Percentiles rank a stretch among this genome's conserved stretches.
phyloP scores from a whole-genome alignment of 2,329 filamentous ascomycete genomes.

The Cryphonectria carpinicola region DNA sequence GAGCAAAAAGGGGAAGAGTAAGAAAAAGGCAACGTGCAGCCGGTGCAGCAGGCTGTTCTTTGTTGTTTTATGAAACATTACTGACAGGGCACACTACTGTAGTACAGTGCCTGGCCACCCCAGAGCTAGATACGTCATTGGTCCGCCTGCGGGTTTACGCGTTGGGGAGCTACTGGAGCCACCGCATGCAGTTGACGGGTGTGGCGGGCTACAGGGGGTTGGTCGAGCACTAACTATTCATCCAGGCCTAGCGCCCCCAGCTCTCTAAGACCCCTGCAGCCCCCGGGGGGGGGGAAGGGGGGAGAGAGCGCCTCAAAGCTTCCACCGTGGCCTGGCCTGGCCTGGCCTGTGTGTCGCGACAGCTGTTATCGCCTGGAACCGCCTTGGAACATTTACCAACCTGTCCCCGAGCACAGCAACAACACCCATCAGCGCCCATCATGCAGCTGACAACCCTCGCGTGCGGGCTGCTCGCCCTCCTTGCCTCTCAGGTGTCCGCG shows the following conservation, averaged over 20 bases:
- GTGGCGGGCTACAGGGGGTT: background rate
- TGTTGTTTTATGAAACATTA: background rate
- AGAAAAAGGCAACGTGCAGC: background rate
- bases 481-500: slow-evolving; percentile 73
- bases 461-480: slow-evolving; percentile 71
- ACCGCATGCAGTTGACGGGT: background rate
- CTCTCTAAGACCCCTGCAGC: background rate
- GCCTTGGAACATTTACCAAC: slow-evolving; percentile 26
- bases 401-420: slow-evolving; percentile 26
- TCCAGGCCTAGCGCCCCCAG: background rate
- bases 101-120: background rate
- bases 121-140: slow-evolving; percentile 4
- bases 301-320: slow-evolving; percentile 9
- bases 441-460: slow-evolving; percentile 70
- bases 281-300: background rate
- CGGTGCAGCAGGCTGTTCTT: background rate
- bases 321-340: slow-evolving; percentile 10
- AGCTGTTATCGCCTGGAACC: slow-evolving; percentile 1
- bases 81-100: background rate
- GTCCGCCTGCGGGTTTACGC: background rate
- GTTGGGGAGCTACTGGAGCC: background rate
- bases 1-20: background rate
- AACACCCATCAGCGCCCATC: slow-evolving; percentile 37
- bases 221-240: background rate
- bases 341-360: slow-evolving; percentile 4